Conservation (phyloP, 2,329 filamentous ascomycete species). For the Ilyonectria robusta region DNA sequence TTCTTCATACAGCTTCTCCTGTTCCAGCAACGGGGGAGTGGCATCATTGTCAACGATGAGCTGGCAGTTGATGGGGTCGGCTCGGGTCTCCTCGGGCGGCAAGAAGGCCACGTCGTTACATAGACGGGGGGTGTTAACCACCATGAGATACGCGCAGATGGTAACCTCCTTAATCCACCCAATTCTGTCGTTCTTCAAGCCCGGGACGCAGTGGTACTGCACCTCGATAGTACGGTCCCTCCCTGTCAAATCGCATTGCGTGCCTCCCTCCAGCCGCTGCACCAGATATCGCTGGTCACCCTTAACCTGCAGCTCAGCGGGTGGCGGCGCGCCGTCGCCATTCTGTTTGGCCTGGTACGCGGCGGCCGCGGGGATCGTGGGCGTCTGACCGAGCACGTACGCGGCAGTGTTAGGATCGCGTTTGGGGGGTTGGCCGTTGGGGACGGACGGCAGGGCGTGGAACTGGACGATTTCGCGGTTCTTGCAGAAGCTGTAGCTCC, state of each 20-base stretch:
- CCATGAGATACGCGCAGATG: slow-evolving; percentile 94
- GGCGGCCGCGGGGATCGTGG: slow-evolving; percentile 51
- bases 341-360: slow-evolving; percentile 43
- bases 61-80: slow-evolving; percentile 83
- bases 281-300: slow-evolving; percentile 90
- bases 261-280: slow-evolving; percentile 84
- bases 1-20: slow-evolving; percentile 51
- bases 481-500: slow-evolving; percentile 97
- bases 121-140: slow-evolving; percentile 89
- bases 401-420: slow-evolving; percentile 83
- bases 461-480: slow-evolving; percentile 90
- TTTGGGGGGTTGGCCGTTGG: slow-evolving; percentile 79
- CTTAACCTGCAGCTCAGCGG: slow-evolving; percentile 81
- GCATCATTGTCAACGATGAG: slow-evolving; percentile 71
- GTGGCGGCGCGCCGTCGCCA: slow-evolving; percentile 52
- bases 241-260: slow-evolving; percentile 87
- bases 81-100: slow-evolving; percentile 82
- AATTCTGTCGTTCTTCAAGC: slow-evolving; percentile 80
- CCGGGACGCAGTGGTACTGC: slow-evolving; percentile 84
- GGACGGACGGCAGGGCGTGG: slow-evolving; percentile 80
- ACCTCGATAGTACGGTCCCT: slow-evolving; percentile 87
- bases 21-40: slow-evolving; percentile 57
- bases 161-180: slow-evolving; percentile 94
- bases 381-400: slow-evolving; percentile 79
- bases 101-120: slow-evolving; percentile 90